A percentile compares a stretch with the other conserved stretches of the same genome.
Evolutionary conservation across 352 stramenopile genomes (phyloP).

Genomic region (Peronospora farinosa): DNA sequence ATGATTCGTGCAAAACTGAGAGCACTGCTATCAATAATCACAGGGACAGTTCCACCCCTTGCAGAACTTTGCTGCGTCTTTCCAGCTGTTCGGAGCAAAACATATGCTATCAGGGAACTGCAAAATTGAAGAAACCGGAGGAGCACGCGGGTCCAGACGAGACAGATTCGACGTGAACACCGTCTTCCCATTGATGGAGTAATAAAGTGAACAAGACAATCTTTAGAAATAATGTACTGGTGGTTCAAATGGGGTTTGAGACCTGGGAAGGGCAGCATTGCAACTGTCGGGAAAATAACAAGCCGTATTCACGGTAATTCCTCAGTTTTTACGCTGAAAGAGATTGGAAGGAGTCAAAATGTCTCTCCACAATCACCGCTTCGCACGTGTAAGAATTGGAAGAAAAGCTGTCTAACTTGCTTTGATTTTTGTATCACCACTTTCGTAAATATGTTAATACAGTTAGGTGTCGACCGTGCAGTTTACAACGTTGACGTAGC

Average conservation of each 20-base stretch:
- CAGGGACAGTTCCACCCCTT: constrained; percentile 32
- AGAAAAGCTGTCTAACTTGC: no score
- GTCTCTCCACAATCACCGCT: no score
- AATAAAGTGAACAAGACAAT: background rate
- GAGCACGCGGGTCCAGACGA: constrained; percentile 34
- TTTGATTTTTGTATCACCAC: no score
- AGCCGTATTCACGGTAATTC: background rate
- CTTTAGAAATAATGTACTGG: background rate
- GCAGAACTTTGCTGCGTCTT: constrained; percentile 19
- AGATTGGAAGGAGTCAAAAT: no score
- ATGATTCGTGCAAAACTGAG: constrained; percentile 53
- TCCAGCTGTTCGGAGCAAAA: constrained; percentile 45
- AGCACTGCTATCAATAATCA: constrained; percentile 45
- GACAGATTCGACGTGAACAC: constrained; percentile 8
- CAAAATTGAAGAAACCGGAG: constrained; percentile 60
- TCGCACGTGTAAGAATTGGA: no score
- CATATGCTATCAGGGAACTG: constrained; percentile 48
- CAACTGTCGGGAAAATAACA: background rate
- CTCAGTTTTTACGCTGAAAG: background rate
- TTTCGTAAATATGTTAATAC: no score
- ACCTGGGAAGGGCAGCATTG: constrained; percentile 5
- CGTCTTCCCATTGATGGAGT: constrained; percentile 3
- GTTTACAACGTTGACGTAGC: no score
- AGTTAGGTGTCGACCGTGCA: no score
- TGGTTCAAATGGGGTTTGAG: no score